Evolutionary conservation across 2,329 filamentous ascomycete genomes (phyloP), one percentile per base, ranked within the genome.

Genomic region (Aspergillus cejpii): DNA sequence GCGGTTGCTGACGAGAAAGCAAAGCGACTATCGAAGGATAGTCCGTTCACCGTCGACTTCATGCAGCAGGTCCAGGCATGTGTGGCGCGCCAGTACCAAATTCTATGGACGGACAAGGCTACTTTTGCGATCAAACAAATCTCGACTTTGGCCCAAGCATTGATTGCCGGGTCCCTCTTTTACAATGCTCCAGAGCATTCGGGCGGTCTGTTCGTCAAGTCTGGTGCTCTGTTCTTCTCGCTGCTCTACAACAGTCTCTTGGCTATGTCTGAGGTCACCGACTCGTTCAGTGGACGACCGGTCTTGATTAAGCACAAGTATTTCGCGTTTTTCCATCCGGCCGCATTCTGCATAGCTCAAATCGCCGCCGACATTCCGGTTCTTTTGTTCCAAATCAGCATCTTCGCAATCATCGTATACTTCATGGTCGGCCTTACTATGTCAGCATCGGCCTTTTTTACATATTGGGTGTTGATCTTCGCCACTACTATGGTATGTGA

Each of bases 131-230:
- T 83, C 64, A 83, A 81, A 57, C 79, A 84, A 52, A 62, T 71
- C 4, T 73, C 75, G 0, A 80, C 76, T 1, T 56, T 84, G 6
- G 54, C 72, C 0, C 78, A 83, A 54, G 80, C 81, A 0, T 62
- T 86, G 4, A 77, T 85, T 45, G 71, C 75, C 1, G 82, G 81
- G 5, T 84, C 81, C 0, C 70, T 85, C 3, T 86, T 86, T 64
- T 86, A 85, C 64, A 73, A 81, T 44, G 77, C 81, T 0, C 74
- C 80, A 0, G 47, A 66, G 19, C 78, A 75, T 39, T 78, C 79
- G 0, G 70, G 64, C 1, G 83, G 82, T 6, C 63, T 86, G 0
- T 85, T 85, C 59, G 58, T 77, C 53, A 84, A 84, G 54, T 73
- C 75, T 0, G 83, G 82, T 41, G 75, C 80, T 0, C 65, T 83